A percentile compares a stretch with the other conserved stretches of the same genome.
These are phyloP conservation scores for Marchantia paleacea DNA, from an alignment of 225 moss, liverwort and hornwort species.

Conservation along the genomic window DNA sequence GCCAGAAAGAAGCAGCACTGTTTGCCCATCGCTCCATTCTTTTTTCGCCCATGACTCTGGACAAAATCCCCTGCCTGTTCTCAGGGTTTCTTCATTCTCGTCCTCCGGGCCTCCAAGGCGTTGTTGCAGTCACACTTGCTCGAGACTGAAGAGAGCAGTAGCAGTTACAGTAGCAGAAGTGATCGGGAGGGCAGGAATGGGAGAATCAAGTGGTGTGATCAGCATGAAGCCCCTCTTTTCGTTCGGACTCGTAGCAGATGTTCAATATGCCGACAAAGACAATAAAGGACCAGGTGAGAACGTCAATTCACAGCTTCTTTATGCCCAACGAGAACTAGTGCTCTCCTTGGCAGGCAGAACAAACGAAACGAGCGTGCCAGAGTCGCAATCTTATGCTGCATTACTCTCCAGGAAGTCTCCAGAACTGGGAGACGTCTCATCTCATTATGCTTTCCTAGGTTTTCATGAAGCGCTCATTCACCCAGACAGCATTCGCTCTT, in stretches of 20 bases:
- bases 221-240: conserved; percentile 43
- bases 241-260: conserved; percentile 56
- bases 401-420: too few relatives aligned
- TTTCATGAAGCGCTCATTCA: too few relatives aligned
- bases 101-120: neutral
- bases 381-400: too few relatives aligned
- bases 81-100: neutral
- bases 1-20: neutral
- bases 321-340: too few relatives aligned
- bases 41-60: neutral
- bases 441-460: too few relatives aligned
- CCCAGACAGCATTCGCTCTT: too few relatives aligned
- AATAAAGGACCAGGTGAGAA: conserved; percentile 26
- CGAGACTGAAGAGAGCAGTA: neutral
- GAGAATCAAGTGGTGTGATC: neutral
- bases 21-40: neutral
- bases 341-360: too few relatives aligned
- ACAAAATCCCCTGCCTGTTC: neutral
- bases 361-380: too few relatives aligned
- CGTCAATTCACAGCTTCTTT: neutral
- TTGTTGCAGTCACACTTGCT: neutral
- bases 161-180: neutral
- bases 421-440: too few relatives aligned
- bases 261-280: conserved; percentile 58
- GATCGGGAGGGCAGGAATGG: conserved; percentile 8